Conservation (phyloP, 345 rosid species). For the Eucalyptus tenuipes region DNA sequence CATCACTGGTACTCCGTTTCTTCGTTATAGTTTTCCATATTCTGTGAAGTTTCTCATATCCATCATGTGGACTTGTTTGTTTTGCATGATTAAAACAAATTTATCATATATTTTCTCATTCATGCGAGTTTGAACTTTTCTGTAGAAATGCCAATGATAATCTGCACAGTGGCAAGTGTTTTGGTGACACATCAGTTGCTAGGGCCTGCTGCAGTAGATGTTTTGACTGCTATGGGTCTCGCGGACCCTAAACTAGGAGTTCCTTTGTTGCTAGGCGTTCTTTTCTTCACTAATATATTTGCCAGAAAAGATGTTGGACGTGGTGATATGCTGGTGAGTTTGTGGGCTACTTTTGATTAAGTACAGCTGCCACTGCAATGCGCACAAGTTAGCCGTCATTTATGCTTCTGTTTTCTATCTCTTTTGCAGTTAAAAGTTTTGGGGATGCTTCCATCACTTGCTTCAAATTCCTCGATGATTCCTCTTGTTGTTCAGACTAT, state of each 20-base stretch:
- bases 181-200: conserved; percentile 59
- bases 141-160: conserved; percentile 48
- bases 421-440: conserved; percentile 62
- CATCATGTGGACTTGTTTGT: not conserved
- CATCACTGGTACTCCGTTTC: conserved; percentile 13
- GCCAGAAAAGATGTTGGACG: conserved; percentile 27
- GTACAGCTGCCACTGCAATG: not conserved
- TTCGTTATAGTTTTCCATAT: not conserved
- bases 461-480: conserved; percentile 73
- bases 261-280: conserved; percentile 53
- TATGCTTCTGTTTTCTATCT: not conserved
- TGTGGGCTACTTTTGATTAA: not conserved
- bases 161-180: conserved; percentile 55
- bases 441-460: conserved; percentile 76
- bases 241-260: conserved; percentile 68
- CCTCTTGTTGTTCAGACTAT: conserved; percentile 79
- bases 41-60: not conserved
- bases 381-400: not conserved
- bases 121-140: not conserved
- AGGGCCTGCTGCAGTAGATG: conserved; percentile 45
- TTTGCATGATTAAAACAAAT: not conserved
- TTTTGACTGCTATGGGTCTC: conserved; percentile 44
- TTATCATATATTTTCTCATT: not conserved
- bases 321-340: conserved; percentile 52
- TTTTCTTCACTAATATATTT: conserved; percentile 69